A percentile compares a stretch with the other conserved stretches of the same genome.
These are phyloP conservation scores for Geotrichum reessii DNA, from an alignment of 1,139 yeast species.

Conservation along the genomic window DNA sequence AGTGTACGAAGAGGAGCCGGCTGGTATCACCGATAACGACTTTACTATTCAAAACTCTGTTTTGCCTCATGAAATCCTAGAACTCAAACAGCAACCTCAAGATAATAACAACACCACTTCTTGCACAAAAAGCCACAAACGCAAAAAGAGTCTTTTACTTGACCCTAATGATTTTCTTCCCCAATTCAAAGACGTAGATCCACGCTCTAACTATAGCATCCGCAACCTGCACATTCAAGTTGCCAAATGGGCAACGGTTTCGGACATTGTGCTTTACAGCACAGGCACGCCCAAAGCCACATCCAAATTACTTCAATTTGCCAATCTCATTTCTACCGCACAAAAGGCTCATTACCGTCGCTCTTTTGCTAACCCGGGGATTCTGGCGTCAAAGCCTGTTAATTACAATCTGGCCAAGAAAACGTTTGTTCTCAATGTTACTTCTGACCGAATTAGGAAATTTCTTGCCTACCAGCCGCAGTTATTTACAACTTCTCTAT, in stretches of 20 bases:
- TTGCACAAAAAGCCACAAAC: constrained; percentile 23
- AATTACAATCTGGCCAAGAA: neutral
- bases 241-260: constrained; percentile 57
- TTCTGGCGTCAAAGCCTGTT: neutral
- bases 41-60: constrained; percentile 30
- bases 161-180: constrained; percentile 1
- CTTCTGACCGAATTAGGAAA: neutral
- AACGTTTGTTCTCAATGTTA: neutral
- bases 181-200: constrained; percentile 39
- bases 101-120: neutral
- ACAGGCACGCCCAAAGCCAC: neutral
- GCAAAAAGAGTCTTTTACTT: neutral
- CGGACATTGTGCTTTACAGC: constrained; percentile 61
- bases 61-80: constrained; percentile 39
- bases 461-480: neutral
- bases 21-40: constrained; percentile 54
- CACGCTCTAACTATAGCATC: constrained; percentile 60
- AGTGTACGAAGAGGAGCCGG: constrained; percentile 34
- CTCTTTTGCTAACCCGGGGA: neutral
- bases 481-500: neutral
- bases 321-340: neutral
- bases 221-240: constrained; percentile 75
- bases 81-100: neutral
- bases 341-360: neutral
- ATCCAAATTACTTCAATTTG: neutral